Conservation (phyloP, 805 yeast species). For the Metschnikowia lochheadii region DNA sequence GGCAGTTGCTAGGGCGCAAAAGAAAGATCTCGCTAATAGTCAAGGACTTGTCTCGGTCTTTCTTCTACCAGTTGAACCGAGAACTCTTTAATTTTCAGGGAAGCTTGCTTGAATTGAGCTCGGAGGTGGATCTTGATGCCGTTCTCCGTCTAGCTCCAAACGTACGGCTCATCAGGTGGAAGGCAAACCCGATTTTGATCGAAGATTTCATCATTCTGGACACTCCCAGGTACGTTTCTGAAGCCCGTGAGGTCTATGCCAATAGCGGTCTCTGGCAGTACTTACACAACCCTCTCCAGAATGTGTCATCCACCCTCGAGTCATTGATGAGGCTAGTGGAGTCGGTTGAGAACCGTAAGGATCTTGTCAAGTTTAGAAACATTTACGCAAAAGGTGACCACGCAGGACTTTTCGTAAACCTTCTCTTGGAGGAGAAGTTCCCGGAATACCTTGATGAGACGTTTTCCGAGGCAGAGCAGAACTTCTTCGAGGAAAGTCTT, state of each 20-base stretch:
- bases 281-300: slow-evolving; percentile 40
- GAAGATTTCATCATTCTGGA: slow-evolving; percentile 34
- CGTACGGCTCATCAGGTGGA: slow-evolving; percentile 46
- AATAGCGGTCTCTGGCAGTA: slow-evolving; percentile 37
- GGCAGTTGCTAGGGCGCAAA: slow-evolving; percentile 6
- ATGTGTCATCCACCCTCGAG: slow-evolving; percentile 46
- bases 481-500: slow-evolving; percentile 31
- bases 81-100: slow-evolving; percentile 15
- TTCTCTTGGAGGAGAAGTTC: slow-evolving; percentile 30
- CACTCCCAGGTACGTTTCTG: background rate
- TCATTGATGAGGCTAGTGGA: slow-evolving; percentile 46
- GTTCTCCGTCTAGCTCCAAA: slow-evolving; percentile 29
- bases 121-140: slow-evolving; percentile 7
- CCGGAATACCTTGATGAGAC: slow-evolving; percentile 34
- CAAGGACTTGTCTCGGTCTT: slow-evolving; percentile 33
- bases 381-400: slow-evolving; percentile 57
- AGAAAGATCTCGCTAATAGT: slow-evolving; percentile 26
- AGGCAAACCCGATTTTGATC: slow-evolving; percentile 37
- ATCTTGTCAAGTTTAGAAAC: slow-evolving; percentile 46
- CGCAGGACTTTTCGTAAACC: slow-evolving; percentile 45
- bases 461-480: slow-evolving; percentile 35
- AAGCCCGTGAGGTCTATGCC: slow-evolving; percentile 7
- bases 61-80: slow-evolving; percentile 28
- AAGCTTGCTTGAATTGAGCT: slow-evolving; percentile 14
- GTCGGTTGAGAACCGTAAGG: slow-evolving; percentile 22